Evolutionary conservation across 192 early-diverging fungal species (phyloP).

Genomic region (Backusella sp.): DNA sequence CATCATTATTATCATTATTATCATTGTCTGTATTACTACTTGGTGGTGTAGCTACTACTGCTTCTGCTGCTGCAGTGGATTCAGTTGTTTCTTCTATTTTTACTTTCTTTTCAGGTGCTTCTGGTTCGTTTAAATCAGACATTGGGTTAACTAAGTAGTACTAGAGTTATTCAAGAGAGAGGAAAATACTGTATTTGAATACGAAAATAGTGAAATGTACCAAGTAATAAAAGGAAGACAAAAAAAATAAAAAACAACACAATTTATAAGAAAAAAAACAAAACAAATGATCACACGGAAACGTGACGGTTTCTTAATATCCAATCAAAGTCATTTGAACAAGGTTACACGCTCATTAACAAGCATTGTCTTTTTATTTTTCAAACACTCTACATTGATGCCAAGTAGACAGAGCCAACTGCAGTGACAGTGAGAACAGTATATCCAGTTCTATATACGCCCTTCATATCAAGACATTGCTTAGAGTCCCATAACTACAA

Average conservation of each 20-base stretch:
- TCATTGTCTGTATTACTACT: neutral
- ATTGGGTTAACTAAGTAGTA: neutral
- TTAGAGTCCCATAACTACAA: conserved; percentile 80
- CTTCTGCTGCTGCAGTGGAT: neutral
- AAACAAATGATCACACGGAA: neutral
- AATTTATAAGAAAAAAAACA: neutral
- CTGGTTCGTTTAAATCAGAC: neutral
- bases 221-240: neutral
- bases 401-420: conserved; percentile 30
- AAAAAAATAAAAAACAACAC: neutral
- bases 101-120: neutral
- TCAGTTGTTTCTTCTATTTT: neutral
- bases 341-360: too few species aligned
- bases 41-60: neutral
- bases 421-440: conserved; percentile 54
- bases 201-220: neutral
- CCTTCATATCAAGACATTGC: conserved; percentile 64
- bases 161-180: neutral
- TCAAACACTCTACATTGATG: conserved; percentile 23
- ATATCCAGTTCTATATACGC: conserved; percentile 82
- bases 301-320: neutral
- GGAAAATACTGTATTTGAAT: neutral
- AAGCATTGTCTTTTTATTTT: neutral
- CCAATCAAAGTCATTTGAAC: neutral
- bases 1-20: too few species aligned